Percentiles rank a stretch among this genome's conserved stretches.
phyloP scores from a whole-genome alignment of 768 basidiomycete genomes.

The Collybia sp. region DNA sequence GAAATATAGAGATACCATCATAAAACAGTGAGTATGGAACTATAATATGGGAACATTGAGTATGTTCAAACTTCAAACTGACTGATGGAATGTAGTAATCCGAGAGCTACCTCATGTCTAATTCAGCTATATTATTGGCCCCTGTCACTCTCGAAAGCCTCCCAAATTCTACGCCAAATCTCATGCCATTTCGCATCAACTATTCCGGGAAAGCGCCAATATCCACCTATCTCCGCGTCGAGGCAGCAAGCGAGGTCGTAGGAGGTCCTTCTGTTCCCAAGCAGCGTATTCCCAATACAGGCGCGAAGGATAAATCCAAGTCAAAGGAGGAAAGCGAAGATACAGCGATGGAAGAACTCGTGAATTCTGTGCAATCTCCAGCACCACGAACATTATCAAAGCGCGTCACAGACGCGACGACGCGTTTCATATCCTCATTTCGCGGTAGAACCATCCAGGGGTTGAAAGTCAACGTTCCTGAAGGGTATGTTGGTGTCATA shows the following conservation, averaged over 20 bases:
- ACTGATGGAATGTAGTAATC: background rate
- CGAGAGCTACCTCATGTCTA: too few relatives aligned
- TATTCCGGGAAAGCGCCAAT: constrained; percentile 70
- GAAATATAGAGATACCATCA: too few relatives aligned
- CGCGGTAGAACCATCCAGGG: constrained; percentile 75
- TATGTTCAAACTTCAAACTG: background rate
- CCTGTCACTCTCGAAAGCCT: constrained; percentile 2
- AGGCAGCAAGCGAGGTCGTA: constrained; percentile 28
- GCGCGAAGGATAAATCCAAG: constrained; percentile 4
- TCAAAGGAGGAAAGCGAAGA: background rate
- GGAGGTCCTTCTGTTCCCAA: constrained; percentile 14
- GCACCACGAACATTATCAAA: constrained; percentile 4
- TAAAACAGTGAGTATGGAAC: too few relatives aligned
- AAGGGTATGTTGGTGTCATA: constrained; percentile 66
- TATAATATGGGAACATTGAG: too few relatives aligned
- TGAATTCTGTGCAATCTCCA: background rate
- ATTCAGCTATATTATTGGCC: background rate
- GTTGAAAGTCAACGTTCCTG: constrained; percentile 52
- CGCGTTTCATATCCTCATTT: constrained; percentile 60
- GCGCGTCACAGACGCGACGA: constrained; percentile 21
- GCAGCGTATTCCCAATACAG: constrained; percentile 1
- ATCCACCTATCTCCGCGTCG: constrained; percentile 67
- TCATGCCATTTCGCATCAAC: constrained; percentile 82
- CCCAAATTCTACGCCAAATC: constrained; percentile 47
- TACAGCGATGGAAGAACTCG: background rate